Evolutionary conservation across 441 rosid species (phyloP).

Genomic region (Bocquillonia castaneifolia): DNA sequence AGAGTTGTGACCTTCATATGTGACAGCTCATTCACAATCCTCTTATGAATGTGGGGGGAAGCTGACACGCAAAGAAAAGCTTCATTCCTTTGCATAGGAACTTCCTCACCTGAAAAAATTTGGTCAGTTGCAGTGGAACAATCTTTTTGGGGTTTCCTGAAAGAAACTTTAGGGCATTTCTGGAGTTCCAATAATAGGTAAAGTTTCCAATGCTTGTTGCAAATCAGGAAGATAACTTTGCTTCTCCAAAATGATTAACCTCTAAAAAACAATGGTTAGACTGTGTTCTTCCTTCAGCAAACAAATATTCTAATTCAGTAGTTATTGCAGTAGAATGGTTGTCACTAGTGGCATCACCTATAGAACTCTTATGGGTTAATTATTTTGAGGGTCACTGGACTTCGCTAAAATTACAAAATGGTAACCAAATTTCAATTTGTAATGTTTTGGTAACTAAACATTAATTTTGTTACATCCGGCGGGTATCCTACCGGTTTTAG

Average conservation of each 20-base stretch:
- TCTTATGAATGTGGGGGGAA: constrained; percentile 29
- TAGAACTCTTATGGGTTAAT: too few species aligned
- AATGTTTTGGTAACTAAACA: too few species aligned
- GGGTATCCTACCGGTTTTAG: too few species aligned
- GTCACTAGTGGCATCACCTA: constrained; percentile 21
- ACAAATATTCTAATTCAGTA: constrained; percentile 18
- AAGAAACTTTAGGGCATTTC: constrained; percentile 18
- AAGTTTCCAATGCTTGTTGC: constrained; percentile 25
- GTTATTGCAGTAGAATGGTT: constrained; percentile 22
- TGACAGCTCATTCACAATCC: constrained; percentile 26
- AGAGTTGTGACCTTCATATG: constrained; percentile 36
- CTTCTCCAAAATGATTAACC: constrained; percentile 20
- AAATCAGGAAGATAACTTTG: constrained; percentile 15
- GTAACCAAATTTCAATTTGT: too few species aligned
- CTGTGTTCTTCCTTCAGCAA: constrained; percentile 18
- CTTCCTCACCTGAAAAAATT: constrained; percentile 26
- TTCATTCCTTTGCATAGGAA: constrained; percentile 31
- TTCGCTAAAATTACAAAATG: too few species aligned
- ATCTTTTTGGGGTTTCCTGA: constrained; percentile 28
- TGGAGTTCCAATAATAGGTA: constrained; percentile 19
- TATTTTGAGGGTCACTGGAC: too few species aligned
- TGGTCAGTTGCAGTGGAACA: constrained; percentile 25
- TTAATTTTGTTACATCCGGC: too few species aligned
- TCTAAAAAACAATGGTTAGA: constrained; percentile 21
- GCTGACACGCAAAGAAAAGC: constrained; percentile 32